Evolutionary conservation across 257 asterid species (phyloP), one percentile per base, ranked within the genome.

Genomic region (Prunella vulgaris): DNA sequence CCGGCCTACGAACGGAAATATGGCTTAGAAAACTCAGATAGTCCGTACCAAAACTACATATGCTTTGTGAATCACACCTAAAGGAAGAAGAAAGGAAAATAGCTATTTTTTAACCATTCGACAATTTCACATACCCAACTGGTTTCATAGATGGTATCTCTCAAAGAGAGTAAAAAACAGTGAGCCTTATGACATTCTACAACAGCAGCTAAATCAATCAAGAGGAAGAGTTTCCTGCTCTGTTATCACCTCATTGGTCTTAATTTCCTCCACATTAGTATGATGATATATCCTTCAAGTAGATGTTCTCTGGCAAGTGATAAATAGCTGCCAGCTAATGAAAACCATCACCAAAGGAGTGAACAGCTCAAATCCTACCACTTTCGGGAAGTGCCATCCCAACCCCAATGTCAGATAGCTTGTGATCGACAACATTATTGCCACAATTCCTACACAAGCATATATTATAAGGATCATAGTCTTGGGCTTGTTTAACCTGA

Each of bases 381-480:
- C 79, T 77, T 89, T 82, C 0, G 95, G 87, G 13, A 91, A 82
- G 62, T 91, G 93, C 99, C 99, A 94, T 64, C 97, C 97, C 81
- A 91, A 70, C 8, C 95, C 83, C 66, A 66, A 88, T 71, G 80
- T 91, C 83, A 94, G 79, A 76, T 94, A 94, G 78, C 99, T 94
- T 69, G 79, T 82, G 58, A 91, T 91, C 35, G 99, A 87, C 59
- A 97, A 97, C 97, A 94, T 91, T 66, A 97, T 94, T 52, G 97
- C 93, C 51, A 91, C 84, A 69, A 91, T 84, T 71, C 88, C 96
- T 3, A 97, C 97, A 46, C 95, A 89, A 35, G 86, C 77, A 68
- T 94, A 94, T 75, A 94, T 91, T 58, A 94, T 70, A 1, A 97
- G 99, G 61, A 94, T 81, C 96, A 91, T 82, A 4, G 97, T 81